A percentile compares a stretch with the other conserved stretches of the same genome.
Conservation (phyloP, 2,329 filamentous ascomycete genomes). For the Boeremia exigua region DNA sequence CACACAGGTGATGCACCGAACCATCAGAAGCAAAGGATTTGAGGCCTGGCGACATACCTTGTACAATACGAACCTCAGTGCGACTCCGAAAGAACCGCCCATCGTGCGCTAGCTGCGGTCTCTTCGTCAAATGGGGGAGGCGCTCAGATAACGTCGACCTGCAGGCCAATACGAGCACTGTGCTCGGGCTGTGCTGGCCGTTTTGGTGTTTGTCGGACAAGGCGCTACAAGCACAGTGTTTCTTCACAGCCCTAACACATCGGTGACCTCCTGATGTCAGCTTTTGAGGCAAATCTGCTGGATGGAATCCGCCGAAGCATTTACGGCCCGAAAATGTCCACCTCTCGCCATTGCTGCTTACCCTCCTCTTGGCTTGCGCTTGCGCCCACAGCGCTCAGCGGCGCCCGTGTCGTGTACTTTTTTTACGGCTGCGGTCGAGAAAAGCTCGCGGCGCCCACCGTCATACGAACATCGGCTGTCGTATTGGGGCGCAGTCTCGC, state of each 20-base stretch:
- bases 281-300: not conserved
- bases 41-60: constrained; percentile 18
- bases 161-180: not conserved
- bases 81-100: constrained; percentile 11
- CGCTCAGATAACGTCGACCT: constrained; percentile 8
- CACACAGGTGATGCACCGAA: constrained; percentile 18
- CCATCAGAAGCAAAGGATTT: constrained; percentile 23
- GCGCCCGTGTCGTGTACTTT: constrained; percentile 1
- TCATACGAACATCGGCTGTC: constrained; percentile 29
- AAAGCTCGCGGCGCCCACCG: constrained; percentile 30
- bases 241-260: not conserved
- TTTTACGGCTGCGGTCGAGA: constrained; percentile 16
- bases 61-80: constrained; percentile 15
- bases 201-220: not conserved
- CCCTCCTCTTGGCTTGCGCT: constrained; percentile 1
- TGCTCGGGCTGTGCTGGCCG: not conserved
- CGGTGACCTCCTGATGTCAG: not conserved
- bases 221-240: constrained; percentile 8
- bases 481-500: constrained; percentile 29
- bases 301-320: not conserved
- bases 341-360: constrained; percentile 23
- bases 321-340: constrained; percentile 23
- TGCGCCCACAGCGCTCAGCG: constrained; percentile 4
- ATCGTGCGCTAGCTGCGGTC: constrained; percentile 8
- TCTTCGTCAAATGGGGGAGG: constrained; percentile 4